Evolutionary conservation across 176 grass and related monocot species (phyloP).

Genomic region (Panicum miliaceum): DNA sequence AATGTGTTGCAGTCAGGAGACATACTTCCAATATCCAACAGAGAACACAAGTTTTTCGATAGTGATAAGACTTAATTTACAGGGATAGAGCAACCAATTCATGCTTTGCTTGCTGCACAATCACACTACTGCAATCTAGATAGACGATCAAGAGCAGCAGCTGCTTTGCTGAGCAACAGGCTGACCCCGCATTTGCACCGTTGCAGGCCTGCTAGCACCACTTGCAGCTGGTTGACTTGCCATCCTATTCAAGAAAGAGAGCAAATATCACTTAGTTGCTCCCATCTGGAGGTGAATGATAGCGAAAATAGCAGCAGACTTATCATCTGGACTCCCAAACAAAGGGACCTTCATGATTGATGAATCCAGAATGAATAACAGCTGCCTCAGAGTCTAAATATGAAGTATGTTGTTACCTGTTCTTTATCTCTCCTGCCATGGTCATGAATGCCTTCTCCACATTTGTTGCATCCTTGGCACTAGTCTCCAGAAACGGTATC

Average conservation of each 20-base stretch:
- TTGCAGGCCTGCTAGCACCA: constrained; percentile 57
- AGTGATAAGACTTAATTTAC: constrained; percentile 57
- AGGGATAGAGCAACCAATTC: constrained; percentile 58
- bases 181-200: constrained; percentile 60
- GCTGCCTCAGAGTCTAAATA: background rate
- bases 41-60: constrained; percentile 5
- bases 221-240: constrained; percentile 64
- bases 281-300: background rate
- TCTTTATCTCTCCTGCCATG: constrained; percentile 74
- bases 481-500: constrained; percentile 76
- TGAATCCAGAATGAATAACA: background rate
- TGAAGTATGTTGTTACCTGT: constrained; percentile 44
- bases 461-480: constrained; percentile 82
- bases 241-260: constrained; percentile 55
- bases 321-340: background rate
- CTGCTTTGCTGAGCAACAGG: constrained; percentile 71
- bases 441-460: constrained; percentile 80
- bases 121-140: constrained; percentile 46
- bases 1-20: constrained; percentile 34
- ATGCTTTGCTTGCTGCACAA: constrained; percentile 50
- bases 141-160: constrained; percentile 63
- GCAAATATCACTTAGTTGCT: background rate
- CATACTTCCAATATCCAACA: constrained; percentile 41
- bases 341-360: background rate
- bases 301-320: background rate